Percentiles rank a stretch among this genome's conserved stretches.
Conservation (phyloP, 2,329 filamentous ascomycete genomes). For the Neofusicoccum laricinum region DNA sequence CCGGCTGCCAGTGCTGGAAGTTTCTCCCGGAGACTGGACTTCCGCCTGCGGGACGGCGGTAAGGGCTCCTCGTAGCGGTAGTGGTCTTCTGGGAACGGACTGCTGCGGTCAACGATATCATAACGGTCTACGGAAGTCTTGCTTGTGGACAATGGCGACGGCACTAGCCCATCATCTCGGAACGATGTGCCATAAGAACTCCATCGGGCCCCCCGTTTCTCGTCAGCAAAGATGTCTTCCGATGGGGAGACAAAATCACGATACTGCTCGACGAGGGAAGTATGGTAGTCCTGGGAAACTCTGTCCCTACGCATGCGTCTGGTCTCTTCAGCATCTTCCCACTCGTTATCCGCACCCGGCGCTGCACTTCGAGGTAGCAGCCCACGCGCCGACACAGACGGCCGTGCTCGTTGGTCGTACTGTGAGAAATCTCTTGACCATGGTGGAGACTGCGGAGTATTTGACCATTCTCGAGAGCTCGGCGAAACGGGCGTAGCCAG, state of each 20-base stretch:
- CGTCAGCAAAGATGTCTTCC: not conserved
- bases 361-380: constrained; percentile 3
- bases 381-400: not conserved
- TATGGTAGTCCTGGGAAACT: constrained; percentile 8
- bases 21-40: constrained; percentile 2
- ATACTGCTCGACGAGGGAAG: constrained; percentile 9
- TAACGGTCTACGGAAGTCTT: not conserved
- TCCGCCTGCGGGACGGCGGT: not conserved
- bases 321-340: not conserved
- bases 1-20: constrained; percentile 7
- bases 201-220: not conserved
- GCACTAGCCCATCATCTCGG: not conserved
- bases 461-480: not conserved
- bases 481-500: not conserved
- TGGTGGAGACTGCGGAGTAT: not conserved
- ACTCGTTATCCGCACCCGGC: constrained; percentile 5
- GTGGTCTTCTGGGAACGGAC: not conserved
- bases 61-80: not conserved
- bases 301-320: not conserved
- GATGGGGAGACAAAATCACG: constrained; percentile 5
- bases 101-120: not conserved
- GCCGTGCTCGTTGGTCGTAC: not conserved
- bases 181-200: not conserved
- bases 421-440: not conserved
- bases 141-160: not conserved